Evolutionary conservation across 139 green algal species (phyloP).

Genomic region (Bryopsis sp.): DNA sequence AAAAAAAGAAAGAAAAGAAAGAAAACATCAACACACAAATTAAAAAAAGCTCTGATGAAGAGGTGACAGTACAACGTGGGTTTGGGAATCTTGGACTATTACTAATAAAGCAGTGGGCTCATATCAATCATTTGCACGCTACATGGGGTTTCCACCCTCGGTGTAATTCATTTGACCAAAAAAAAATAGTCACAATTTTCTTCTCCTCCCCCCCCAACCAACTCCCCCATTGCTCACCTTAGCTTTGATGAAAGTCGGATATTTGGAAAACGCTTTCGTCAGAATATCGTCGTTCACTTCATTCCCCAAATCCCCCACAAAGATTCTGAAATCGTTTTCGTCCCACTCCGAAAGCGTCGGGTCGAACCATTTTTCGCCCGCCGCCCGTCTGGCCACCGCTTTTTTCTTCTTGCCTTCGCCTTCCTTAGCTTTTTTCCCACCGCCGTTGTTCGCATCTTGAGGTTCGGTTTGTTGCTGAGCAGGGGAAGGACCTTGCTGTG

Average conservation of each 20-base stretch:
- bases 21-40: too few species aligned
- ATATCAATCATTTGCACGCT: too few species aligned
- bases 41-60: neutral
- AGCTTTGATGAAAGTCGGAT: conserved; percentile 79
- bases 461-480: neutral
- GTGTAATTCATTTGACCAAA: neutral
- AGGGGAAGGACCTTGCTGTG: too few species aligned
- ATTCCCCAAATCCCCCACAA: conserved; percentile 93
- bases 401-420: neutral
- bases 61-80: neutral
- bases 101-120: too few species aligned
- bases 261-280: conserved; percentile 71
- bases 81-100: too few species aligned
- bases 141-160: neutral
- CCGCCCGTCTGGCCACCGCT: conserved; percentile 24
- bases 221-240: conserved; percentile 35
- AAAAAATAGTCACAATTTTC: neutral
- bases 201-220: neutral
- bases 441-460: neutral
- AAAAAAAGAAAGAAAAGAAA: too few species aligned
- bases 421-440: neutral
- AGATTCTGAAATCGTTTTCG: conserved; percentile 90
- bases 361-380: conserved; percentile 63
- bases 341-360: conserved; percentile 75
- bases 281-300: conserved; percentile 87